Conservation (phyloP, 2,329 filamentous ascomycete genomes). For the Cadophora sp. region DNA sequence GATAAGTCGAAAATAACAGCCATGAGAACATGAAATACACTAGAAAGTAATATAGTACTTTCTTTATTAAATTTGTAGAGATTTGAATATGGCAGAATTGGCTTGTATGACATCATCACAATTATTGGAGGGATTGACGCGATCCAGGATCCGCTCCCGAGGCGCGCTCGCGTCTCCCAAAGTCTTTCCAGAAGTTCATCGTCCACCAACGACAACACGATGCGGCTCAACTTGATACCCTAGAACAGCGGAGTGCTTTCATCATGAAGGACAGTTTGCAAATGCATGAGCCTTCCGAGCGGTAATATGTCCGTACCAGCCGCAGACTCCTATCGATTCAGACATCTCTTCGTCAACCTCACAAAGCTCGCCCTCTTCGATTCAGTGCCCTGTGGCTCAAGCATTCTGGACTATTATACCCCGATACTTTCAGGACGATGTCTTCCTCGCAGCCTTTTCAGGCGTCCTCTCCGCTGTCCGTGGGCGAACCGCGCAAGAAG, state of each 20-base stretch:
- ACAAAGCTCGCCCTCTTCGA: not conserved
- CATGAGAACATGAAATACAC: too few relatives aligned
- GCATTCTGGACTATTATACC: not conserved
- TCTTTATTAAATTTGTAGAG: not conserved
- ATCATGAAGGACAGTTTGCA: not conserved
- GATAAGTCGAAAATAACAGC: not conserved
- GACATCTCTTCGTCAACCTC: not conserved
- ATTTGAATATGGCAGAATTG: not conserved
- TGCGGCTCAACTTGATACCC: not conserved
- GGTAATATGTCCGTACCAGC: not conserved
- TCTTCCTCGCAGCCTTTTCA: conserved; percentile 57
- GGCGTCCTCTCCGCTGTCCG: conserved; percentile 53
- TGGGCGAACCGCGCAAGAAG: conserved; percentile 33
- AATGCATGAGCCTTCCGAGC: not conserved
- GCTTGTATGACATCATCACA: conserved; percentile 13
- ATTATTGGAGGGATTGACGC: conserved; percentile 6
- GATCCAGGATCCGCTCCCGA: too few relatives aligned
- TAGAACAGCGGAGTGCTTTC: not conserved
- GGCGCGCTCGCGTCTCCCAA: conserved; percentile 6
- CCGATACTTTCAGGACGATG: conserved; percentile 38
- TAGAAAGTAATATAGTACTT: not conserved
- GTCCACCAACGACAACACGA: not conserved
- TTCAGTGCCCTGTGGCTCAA: not conserved
- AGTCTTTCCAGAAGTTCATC: not conserved
- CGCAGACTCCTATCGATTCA: not conserved